phyloP scores from a whole-genome alignment of 1,139 yeast species.

The Suhomyces bokatorum region DNA sequence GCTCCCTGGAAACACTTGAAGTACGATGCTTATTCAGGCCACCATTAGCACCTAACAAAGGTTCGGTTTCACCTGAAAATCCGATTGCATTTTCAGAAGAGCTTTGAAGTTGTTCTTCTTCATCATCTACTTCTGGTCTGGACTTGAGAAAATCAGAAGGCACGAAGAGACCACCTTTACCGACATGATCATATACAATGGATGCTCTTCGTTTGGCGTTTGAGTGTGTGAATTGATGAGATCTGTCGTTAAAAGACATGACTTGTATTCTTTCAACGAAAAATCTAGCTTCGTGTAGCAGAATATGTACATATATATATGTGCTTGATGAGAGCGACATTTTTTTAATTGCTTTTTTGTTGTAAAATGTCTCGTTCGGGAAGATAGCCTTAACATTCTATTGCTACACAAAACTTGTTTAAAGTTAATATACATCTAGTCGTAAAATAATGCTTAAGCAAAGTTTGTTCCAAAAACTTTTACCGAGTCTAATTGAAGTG shows the following conservation, averaged over 20 bases:
- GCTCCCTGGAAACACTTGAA: conserved; percentile 30
- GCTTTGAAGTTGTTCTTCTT: conserved; percentile 4
- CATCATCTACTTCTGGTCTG: conserved; percentile 14
- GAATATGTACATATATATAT: not conserved
- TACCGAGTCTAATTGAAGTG: not conserved
- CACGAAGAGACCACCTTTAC: conserved; percentile 52
- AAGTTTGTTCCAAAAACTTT: not conserved
- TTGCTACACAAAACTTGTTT: not conserved
- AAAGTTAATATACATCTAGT: not conserved
- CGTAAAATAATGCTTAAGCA: not conserved
- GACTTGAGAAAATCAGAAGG: conserved; percentile 48
- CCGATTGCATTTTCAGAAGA: conserved; percentile 3
- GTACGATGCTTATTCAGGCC: conserved; percentile 18
- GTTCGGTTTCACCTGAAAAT: conserved; percentile 20
- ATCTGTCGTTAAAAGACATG: conserved; percentile 8
- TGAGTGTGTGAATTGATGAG: conserved; percentile 49
- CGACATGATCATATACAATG: conserved; percentile 52
- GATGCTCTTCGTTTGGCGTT: conserved; percentile 53
- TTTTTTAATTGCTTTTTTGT: too few species aligned
- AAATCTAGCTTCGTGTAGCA: not conserved
- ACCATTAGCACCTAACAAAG: conserved; percentile 13
- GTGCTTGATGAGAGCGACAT: too few species aligned
- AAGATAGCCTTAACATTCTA: not conserved
- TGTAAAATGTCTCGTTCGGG: not conserved
- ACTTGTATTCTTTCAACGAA: not conserved